phyloP scores from a whole-genome alignment of 768 basidiomycete species.

The Suillus brevipes region DNA sequence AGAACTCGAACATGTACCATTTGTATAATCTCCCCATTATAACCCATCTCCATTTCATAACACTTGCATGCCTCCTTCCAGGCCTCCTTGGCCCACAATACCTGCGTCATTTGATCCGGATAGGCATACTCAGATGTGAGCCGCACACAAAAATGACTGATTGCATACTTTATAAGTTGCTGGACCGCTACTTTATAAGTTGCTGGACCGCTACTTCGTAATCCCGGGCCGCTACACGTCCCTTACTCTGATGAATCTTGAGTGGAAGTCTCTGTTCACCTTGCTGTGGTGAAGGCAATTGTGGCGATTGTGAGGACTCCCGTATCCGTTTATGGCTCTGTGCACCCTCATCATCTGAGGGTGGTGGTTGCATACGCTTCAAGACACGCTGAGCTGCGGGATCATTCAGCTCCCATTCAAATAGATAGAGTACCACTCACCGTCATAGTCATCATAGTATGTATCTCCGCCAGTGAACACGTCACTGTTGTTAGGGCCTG shows the following conservation, averaged over 20 bases:
- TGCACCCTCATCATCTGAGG: not conserved
- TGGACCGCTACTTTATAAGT: not conserved
- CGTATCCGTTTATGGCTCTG: not conserved
- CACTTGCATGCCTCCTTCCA: no score
- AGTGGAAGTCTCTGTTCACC: not conserved
- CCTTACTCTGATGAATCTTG: constrained; percentile 6
- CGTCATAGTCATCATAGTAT: not conserved
- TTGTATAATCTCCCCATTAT: no score
- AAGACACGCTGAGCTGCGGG: not conserved
- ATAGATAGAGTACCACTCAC: no score
- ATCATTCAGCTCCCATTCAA: not conserved
- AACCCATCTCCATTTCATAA: no score
- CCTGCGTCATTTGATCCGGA: no score
- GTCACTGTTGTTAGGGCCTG: not conserved
- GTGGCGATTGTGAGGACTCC: not conserved
- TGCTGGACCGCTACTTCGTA: not conserved
- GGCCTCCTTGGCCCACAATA: no score
- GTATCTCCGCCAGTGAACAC: not conserved
- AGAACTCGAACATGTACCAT: no score
- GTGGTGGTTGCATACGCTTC: not conserved
- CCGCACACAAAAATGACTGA: no score
- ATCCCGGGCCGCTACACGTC: constrained; percentile 1
- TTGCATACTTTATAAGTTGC: not conserved
- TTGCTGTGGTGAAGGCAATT: not conserved
- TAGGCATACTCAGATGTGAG: no score